Evolutionary conservation across 371 early-diverging fungal species (phyloP).

Genomic region (Parasitella parasitica): DNA sequence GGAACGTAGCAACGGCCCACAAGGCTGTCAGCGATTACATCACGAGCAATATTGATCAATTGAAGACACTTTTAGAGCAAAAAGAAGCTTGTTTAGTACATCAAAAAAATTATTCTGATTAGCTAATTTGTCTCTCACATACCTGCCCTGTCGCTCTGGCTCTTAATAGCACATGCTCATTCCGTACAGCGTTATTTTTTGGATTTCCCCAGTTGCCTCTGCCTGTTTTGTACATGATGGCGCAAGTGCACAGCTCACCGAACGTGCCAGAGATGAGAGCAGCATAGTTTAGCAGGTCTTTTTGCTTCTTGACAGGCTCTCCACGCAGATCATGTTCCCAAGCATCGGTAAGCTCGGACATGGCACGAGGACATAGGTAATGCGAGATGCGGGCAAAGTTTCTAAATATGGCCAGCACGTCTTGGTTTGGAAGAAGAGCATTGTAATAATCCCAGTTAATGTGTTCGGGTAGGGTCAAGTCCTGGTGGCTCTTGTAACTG

Average conservation of each 20-base stretch:
- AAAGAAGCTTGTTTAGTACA: neutral
- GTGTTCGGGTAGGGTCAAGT: conserved; percentile 22
- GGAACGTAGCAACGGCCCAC: conserved; percentile 54
- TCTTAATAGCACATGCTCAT: conserved; percentile 28
- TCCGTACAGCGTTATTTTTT: conserved; percentile 16
- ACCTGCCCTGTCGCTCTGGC: conserved; percentile 58
- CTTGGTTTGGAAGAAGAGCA: conserved; percentile 18
- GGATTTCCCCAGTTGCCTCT: conserved; percentile 33
- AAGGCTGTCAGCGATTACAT: conserved; percentile 50
- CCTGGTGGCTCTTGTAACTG: neutral
- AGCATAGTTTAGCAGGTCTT: conserved; percentile 47
- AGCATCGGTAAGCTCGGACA: conserved; percentile 48
- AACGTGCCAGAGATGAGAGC: conserved; percentile 53
- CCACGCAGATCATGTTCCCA: conserved; percentile 49
- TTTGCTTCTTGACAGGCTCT: conserved; percentile 33
- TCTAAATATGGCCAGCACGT: conserved; percentile 29
- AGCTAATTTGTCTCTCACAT: conserved; percentile 2
- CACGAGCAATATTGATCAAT: conserved; percentile 58
- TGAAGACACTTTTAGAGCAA: conserved; percentile 53
- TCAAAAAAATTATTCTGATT: neutral
- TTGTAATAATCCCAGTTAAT: conserved; percentile 34
- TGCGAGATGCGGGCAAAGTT: conserved; percentile 39
- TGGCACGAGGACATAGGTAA: conserved; percentile 42
- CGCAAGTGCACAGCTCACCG: conserved; percentile 50
- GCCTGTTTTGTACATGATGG: conserved; percentile 45